Evolutionary conservation across 805 yeast species (phyloP).

Genomic region (Ogataea minuta): DNA sequence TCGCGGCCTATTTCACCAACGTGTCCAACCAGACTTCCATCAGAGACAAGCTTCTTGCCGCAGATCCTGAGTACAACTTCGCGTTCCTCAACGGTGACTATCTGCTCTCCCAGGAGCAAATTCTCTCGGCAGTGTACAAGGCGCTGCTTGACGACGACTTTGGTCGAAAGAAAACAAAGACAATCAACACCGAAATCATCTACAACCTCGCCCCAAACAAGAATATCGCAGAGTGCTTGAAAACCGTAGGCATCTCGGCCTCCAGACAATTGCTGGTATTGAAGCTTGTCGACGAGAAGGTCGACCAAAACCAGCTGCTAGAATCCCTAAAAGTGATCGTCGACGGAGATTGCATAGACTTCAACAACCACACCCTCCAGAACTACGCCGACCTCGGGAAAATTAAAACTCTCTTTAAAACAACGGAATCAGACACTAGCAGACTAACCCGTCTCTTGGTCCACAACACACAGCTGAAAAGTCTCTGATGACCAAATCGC

Average conservation of each 20-base stretch:
- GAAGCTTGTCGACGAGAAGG: conserved; percentile 39
- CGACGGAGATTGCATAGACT: conserved; percentile 35
- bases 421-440: conserved; percentile 20
- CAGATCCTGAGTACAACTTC: conserved; percentile 50
- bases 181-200: conserved; percentile 69
- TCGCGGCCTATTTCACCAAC: conserved; percentile 40
- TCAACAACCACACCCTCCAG: conserved; percentile 34
- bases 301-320: conserved; percentile 16
- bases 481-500: conserved; percentile 15
- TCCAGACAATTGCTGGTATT: conserved; percentile 48
- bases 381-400: conserved; percentile 33
- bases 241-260: conserved; percentile 63
- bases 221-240: conserved; percentile 69
- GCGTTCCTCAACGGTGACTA: conserved; percentile 64
- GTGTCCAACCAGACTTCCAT: conserved; percentile 47
- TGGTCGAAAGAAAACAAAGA: conserved; percentile 56
- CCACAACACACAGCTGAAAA: conserved; percentile 31
- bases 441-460: conserved; percentile 26
- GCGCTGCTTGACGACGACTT: conserved; percentile 51
- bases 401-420: conserved; percentile 29
- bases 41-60: conserved; percentile 42
- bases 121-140: conserved; percentile 58
- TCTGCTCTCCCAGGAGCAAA: conserved; percentile 59
- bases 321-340: conserved; percentile 25
- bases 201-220: conserved; percentile 67